Conservation (phyloP, 179 eudicot species). For the Silene noctiflora region DNA sequence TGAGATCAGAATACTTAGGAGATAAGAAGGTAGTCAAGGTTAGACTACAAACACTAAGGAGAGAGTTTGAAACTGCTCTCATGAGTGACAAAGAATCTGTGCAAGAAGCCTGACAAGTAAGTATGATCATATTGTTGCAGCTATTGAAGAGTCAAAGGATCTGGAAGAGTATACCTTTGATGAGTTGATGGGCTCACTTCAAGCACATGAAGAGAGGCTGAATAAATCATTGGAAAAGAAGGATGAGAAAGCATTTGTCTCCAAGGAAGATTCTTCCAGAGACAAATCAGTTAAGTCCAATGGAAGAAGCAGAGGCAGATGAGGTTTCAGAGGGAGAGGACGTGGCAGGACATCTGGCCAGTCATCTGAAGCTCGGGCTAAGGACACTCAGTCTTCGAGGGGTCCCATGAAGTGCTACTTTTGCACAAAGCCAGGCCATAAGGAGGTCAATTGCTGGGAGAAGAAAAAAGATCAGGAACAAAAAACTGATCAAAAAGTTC, state of each 20-base stretch:
- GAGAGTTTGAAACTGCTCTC: too few relatives aligned
- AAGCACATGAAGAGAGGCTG: neutral
- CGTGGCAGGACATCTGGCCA: neutral
- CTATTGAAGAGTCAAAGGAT: too few relatives aligned
- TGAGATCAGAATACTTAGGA: too few relatives aligned
- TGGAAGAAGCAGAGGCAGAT: neutral
- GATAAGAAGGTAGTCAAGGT: too few relatives aligned
- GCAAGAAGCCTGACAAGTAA: too few relatives aligned
- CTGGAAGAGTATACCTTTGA: neutral
- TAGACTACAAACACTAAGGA: too few relatives aligned
- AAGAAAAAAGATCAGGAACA: neutral
- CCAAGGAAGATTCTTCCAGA: neutral
- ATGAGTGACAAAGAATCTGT: too few relatives aligned
- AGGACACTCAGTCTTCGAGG: neutral
- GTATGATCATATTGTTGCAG: too few relatives aligned
- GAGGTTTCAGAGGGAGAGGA: neutral
- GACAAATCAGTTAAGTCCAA: neutral
- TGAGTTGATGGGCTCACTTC: neutral
- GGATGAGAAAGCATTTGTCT: neutral
- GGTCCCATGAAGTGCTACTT: neutral
- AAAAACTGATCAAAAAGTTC: neutral
- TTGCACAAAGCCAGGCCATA: conserved; percentile 2
- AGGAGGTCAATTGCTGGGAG: conserved; percentile 4
- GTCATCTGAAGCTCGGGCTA: too few relatives aligned
- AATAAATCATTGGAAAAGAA: too few relatives aligned